Evolutionary conservation across 768 basidiomycete species (phyloP), one percentile per base, ranked within the genome.

Genomic region (Fistulinella prunicolor): DNA sequence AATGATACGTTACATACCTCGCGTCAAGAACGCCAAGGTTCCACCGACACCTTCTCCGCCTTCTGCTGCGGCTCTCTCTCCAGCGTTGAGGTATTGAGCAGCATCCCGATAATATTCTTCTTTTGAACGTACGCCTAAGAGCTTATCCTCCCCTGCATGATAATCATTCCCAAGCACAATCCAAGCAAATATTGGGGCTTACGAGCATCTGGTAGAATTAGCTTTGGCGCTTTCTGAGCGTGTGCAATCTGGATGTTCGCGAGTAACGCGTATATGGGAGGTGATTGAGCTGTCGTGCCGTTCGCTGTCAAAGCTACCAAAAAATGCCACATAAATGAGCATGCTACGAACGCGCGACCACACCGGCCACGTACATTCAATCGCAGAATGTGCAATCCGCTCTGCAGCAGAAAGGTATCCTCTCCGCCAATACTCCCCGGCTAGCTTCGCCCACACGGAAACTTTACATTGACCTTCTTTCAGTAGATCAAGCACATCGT

Each of bases 381-480:
- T 72, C 14, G 84, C 93, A 41, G 78, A 74, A 26, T 72, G 67
- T 23, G 85, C 82, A 40, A 94, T 85, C 55, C 79, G 80, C 65
- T 93, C 86, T 12, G 92, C 92, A 8, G 81, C 84, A 21, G 82
- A 80, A 41, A 88, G 70, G 54, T 82, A 78, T 0, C 86, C 88
- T 56, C 82, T 78, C 52, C 86, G 72, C 87, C 91, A 92, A 60
- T 95, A 94, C 68, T 94, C 93, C 14, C 82, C 83, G 9, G 92
- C 91, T 19, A 94, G 75, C 52, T 81, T 82, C 1, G 87, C 82
- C 90, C 90, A 94, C 10, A 86, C 80, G 62, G 78, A 81, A 16
- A 82, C 81, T 50, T 73, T 81, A 46, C 85, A 89, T 46, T 83
- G 80, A 0, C 85, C 85, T 24, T 88, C 83, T 48, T 76, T 79